These are phyloP conservation scores for Berkeleyomyces rouxiae DNA, from an alignment of 2,329 filamentous ascomycete species.

Conservation along the genomic window DNA sequence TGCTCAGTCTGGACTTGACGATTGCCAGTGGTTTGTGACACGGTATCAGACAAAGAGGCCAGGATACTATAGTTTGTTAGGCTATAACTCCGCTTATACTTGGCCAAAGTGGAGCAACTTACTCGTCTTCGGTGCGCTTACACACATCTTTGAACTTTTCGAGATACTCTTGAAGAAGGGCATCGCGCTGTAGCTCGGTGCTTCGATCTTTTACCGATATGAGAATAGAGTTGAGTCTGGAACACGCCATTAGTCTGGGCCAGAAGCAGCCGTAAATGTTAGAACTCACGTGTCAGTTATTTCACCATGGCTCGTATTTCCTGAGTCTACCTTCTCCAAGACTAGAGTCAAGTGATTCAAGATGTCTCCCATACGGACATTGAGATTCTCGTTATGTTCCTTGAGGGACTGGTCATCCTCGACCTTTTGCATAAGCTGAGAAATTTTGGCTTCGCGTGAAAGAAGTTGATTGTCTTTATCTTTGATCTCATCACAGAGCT, in stretches of 20 bases:
- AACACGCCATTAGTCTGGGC: background rate
- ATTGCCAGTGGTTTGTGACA: background rate
- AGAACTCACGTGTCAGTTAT: background rate
- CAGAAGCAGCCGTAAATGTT: no score
- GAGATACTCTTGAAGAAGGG: constrained; percentile 2
- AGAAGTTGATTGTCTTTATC: background rate
- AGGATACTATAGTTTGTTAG: constrained; percentile 7
- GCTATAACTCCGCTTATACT: background rate
- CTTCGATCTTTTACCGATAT: constrained; percentile 1
- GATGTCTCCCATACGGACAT: background rate
- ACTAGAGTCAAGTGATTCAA: background rate
- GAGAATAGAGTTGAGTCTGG: constrained; percentile 5
- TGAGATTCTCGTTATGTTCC: background rate
- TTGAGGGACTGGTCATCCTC: background rate
- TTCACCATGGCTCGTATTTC: background rate
- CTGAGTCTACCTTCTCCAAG: background rate
- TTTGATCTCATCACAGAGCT: constrained; percentile 1
- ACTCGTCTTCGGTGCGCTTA: constrained; percentile 2
- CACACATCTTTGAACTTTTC: constrained; percentile 2
- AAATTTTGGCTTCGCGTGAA: background rate
- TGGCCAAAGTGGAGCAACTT: background rate
- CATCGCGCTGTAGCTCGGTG: background rate
- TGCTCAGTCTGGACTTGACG: background rate
- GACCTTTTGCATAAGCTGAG: constrained; percentile 6
- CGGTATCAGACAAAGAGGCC: background rate